phyloP scores from a whole-genome alignment of 1,284 basidiomycete species.

The Wallemia ichthyophaga region DNA sequence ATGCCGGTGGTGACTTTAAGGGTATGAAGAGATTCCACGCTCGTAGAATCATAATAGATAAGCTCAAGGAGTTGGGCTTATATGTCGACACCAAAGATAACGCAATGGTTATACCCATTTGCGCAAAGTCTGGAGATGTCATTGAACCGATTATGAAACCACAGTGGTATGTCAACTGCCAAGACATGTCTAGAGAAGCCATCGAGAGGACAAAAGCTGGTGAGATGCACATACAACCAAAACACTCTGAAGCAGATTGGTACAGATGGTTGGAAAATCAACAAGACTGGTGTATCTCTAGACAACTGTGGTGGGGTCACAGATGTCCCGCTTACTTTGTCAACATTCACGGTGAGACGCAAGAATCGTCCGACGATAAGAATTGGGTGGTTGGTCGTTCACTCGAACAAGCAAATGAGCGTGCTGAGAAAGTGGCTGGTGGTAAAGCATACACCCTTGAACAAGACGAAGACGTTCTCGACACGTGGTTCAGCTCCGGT shows the following conservation, averaged over 20 bases:
- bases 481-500: slow-evolving; percentile 97
- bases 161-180: slow-evolving; percentile 96
- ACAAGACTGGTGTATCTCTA: slow-evolving; percentile 97
- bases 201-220: slow-evolving; percentile 60
- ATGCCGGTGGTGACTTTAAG: slow-evolving; percentile 51
- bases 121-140: slow-evolving; percentile 82
- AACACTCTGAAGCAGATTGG: slow-evolving; percentile 74
- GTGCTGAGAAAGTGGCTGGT: slow-evolving; percentile 41
- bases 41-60: slow-evolving; percentile 52
- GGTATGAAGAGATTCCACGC: slow-evolving; percentile 95
- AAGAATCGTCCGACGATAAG: slow-evolving; percentile 40
- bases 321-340: slow-evolving; percentile 85
- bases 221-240: slow-evolving; percentile 54
- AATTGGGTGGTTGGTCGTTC: slow-evolving; percentile 78
- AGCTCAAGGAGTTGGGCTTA: slow-evolving; percentile 53
- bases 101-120: slow-evolving; percentile 77
- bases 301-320: slow-evolving; percentile 99
- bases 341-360: slow-evolving; percentile 43
- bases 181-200: slow-evolving; percentile 66
- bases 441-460: slow-evolving; percentile 44
- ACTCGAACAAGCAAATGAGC: slow-evolving; percentile 43
- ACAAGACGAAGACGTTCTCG: slow-evolving; percentile 91
- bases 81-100: slow-evolving; percentile 85
- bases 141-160: slow-evolving; percentile 92
- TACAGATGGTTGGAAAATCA: slow-evolving; percentile 85